phyloP scores from a whole-genome alignment of 495 filamentous ascomycete species.

The Penicillium samsonianum region DNA sequence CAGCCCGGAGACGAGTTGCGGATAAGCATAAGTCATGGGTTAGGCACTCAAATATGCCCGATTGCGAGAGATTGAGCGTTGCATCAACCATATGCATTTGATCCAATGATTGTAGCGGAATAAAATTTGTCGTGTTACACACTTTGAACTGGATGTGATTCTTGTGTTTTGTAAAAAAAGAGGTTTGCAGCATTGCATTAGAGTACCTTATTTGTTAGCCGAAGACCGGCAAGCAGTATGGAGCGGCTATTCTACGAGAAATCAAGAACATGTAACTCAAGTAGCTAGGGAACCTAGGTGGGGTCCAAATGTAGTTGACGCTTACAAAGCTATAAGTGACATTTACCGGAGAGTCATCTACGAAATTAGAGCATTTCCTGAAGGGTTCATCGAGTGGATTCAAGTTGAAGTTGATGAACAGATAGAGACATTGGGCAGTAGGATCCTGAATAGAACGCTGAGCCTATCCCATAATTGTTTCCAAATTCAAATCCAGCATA shows the following conservation, averaged over 20 bases:
- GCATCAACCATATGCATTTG: background rate
- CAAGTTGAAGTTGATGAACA: background rate
- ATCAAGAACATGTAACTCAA: background rate
- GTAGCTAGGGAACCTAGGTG: background rate
- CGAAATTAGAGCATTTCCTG: background rate
- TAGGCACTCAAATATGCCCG: conserved; percentile 14
- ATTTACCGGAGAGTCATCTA: background rate
- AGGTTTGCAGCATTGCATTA: background rate
- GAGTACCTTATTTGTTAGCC: background rate
- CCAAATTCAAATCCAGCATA: conserved; percentile 29
- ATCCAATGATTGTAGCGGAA: background rate
- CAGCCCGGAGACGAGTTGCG: conserved; percentile 17
- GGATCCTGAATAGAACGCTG: background rate
- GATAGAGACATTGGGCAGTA: background rate
- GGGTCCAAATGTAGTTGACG: background rate
- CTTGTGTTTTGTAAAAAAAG: background rate
- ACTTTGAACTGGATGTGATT: background rate
- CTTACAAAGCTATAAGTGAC: no score
- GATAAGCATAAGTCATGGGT: conserved; percentile 14
- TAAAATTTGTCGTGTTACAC: background rate
- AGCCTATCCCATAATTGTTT: conserved; percentile 29
- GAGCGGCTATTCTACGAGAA: background rate
- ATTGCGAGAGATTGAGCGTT: conserved; percentile 6
- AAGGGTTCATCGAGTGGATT: background rate
- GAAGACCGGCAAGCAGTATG: background rate